Evolutionary conservation across 1,139 yeast genomes (phyloP).

Genomic region (Meyerozyma elateridarum): DNA sequence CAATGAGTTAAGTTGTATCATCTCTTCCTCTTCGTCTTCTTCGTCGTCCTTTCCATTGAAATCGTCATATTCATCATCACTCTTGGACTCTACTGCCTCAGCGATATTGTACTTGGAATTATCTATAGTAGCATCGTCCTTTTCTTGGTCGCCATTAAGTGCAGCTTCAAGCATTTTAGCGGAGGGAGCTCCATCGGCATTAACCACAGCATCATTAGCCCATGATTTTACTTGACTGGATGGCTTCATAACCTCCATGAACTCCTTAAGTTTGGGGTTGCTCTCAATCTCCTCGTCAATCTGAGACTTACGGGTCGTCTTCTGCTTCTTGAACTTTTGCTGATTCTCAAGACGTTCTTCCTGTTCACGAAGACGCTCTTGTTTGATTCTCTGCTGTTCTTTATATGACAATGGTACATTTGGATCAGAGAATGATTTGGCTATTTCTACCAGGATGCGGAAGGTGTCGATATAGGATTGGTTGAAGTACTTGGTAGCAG

Average conservation of each 20-base stretch:
- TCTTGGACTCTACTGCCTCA: slow-evolving; percentile 8
- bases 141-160: slow-evolving; percentile 21
- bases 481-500: slow-evolving; percentile 73
- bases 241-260: slow-evolving; percentile 78
- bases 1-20: slow-evolving; percentile 11
- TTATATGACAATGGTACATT: slow-evolving; percentile 70
- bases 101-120: not conserved
- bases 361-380: slow-evolving; percentile 47
- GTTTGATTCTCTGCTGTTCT: slow-evolving; percentile 56
- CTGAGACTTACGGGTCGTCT: slow-evolving; percentile 22
- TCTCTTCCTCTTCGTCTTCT: slow-evolving; percentile 16
- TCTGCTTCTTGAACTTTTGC: slow-evolving; percentile 28
- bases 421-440: slow-evolving; percentile 83
- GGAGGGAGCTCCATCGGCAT: slow-evolving; percentile 50
- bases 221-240: slow-evolving; percentile 60
- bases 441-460: slow-evolving; percentile 70
- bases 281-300: slow-evolving; percentile 56
- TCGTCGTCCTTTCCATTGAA: slow-evolving; percentile 29
- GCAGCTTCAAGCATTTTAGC: slow-evolving; percentile 38
- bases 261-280: slow-evolving; percentile 73
- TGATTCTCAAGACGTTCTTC: slow-evolving; percentile 49
- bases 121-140: slow-evolving; percentile 7
- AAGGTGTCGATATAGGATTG: slow-evolving; percentile 81
- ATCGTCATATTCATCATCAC: slow-evolving; percentile 47
- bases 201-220: slow-evolving; percentile 68